These are phyloP conservation scores for Mycena capillaripes DNA, from an alignment of 768 basidiomycete species.

Conservation along the genomic window DNA sequence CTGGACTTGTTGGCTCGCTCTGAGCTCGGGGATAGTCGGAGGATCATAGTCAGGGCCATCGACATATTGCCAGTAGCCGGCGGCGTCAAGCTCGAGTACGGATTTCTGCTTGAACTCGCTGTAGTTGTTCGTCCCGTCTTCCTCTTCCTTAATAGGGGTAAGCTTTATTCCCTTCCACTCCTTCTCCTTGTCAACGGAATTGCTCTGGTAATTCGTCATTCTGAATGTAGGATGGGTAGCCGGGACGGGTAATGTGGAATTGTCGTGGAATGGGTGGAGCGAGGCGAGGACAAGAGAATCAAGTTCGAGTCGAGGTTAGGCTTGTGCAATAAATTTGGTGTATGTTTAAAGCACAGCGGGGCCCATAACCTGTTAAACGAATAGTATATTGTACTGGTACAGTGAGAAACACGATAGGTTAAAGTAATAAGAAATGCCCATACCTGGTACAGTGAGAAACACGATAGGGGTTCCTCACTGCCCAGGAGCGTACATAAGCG, in stretches of 20 bases:
- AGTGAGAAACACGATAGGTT: too few relatives aligned
- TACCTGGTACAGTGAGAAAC: too few relatives aligned
- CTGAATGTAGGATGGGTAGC: not conserved
- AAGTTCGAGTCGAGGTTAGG: not conserved
- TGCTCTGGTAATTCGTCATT: not conserved
- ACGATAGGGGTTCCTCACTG: too few relatives aligned
- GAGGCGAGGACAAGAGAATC: not conserved
- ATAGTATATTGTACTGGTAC: too few relatives aligned
- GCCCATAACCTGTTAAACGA: not conserved
- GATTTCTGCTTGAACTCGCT: conserved; percentile 30
- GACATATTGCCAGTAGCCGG: conserved; percentile 27
- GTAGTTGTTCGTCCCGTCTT: conserved; percentile 23
- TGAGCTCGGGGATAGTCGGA: conserved; percentile 27
- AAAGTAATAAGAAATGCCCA: too few relatives aligned
- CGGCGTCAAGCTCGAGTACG: conserved; percentile 24
- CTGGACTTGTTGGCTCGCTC: not conserved
- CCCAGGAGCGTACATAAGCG: too few relatives aligned
- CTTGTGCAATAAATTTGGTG: not conserved
- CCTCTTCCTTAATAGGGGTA: conserved; percentile 22
- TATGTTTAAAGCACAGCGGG: conserved; percentile 1
- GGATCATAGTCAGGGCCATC: conserved; percentile 26
- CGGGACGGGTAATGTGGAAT: not conserved
- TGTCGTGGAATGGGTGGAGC: not conserved
- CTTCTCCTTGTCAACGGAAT: not conserved
- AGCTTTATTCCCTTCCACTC: conserved; percentile 25